Conservation (phyloP, 2,329 filamentous ascomycete species). For the Dryadomyces quercus-mongolicae region DNA sequence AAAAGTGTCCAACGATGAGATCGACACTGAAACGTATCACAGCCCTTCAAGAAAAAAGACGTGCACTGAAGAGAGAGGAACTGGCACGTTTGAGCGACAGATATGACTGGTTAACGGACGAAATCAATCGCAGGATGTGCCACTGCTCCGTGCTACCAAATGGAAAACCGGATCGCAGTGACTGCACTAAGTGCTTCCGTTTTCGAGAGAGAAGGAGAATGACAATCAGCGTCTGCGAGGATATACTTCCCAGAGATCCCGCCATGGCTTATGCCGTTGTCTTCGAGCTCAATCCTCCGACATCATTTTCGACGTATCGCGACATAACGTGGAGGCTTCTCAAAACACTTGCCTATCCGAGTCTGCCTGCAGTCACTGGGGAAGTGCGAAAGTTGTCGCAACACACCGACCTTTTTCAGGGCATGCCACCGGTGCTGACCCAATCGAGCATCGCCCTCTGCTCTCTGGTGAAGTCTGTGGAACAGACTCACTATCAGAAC, state of each 20-base stretch:
- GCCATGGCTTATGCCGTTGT: slow-evolving; percentile 21
- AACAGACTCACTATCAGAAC: slow-evolving; percentile 32
- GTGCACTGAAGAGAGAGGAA: slow-evolving; percentile 18
- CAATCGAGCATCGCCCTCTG: neutral
- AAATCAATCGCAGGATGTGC: slow-evolving; percentile 20
- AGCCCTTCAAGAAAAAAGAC: slow-evolving; percentile 14
- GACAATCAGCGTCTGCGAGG: slow-evolving; percentile 25
- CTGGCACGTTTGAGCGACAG: slow-evolving; percentile 18
- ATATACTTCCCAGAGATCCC: slow-evolving; percentile 23
- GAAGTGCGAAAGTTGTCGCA: neutral
- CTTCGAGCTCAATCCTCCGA: slow-evolving; percentile 26
- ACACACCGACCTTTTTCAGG: slow-evolving; percentile 9
- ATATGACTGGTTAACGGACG: slow-evolving; percentile 20
- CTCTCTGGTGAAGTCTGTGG: slow-evolving; percentile 9
- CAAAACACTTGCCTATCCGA: slow-evolving; percentile 15
- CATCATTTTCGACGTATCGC: slow-evolving; percentile 24
- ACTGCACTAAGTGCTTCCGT: slow-evolving; percentile 24
- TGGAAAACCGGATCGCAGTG: slow-evolving; percentile 13
- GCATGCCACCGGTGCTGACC: neutral
- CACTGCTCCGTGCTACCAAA: slow-evolving; percentile 16
- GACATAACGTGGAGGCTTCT: slow-evolving; percentile 28
- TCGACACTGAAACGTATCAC: slow-evolving; percentile 6
- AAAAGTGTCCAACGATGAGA: slow-evolving; percentile 17
- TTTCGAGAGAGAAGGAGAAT: slow-evolving; percentile 18
- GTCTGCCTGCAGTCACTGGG: rapidly evolving